phyloP scores from a whole-genome alignment of 2,329 filamentous ascomycete species.

The Macroventuria anomochaeta region DNA sequence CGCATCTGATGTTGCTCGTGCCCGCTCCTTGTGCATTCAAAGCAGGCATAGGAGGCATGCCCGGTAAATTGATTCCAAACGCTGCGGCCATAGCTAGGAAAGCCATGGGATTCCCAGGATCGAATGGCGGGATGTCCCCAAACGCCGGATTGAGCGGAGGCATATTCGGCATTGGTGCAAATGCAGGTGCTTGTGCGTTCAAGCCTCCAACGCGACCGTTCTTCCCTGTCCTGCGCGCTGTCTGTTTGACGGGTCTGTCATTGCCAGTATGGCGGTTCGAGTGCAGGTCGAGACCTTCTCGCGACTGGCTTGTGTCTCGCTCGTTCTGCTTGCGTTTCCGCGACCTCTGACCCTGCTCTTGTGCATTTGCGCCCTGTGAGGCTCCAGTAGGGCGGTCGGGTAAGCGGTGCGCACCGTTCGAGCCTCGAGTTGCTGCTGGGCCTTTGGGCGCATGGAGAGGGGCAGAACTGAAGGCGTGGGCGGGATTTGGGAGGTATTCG shows the following conservation, averaged over 20 bases:
- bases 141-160: constrained; percentile 10
- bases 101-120: constrained; percentile 67
- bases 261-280: constrained; percentile 37
- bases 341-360: constrained; percentile 37
- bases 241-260: constrained; percentile 61
- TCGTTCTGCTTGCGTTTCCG: constrained; percentile 66
- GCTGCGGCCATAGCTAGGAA: constrained; percentile 66
- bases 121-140: constrained; percentile 57
- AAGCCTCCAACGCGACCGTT: constrained; percentile 14
- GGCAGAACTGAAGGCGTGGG: constrained; percentile 27
- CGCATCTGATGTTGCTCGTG: constrained; percentile 61
- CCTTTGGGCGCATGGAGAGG: constrained; percentile 33
- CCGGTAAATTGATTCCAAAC: constrained; percentile 49
- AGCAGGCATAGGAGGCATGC: constrained; percentile 46
- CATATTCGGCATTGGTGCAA: constrained; percentile 24
- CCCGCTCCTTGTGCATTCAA: constrained; percentile 41
- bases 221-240: constrained; percentile 59
- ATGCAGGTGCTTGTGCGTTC: constrained; percentile 17
- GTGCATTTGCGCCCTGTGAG: constrained; percentile 1
- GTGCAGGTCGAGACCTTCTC: constrained; percentile 51
- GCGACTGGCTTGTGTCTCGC: constrained; percentile 54
- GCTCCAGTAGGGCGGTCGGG: constrained; percentile 22
- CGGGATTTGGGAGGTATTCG: constrained; percentile 27
- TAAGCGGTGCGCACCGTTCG: constrained; percentile 18
- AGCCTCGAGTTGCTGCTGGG: constrained; percentile 26